phyloP scores from a whole-genome alignment of 306 rosid genomes.

The Prinsepia uniflora region DNA sequence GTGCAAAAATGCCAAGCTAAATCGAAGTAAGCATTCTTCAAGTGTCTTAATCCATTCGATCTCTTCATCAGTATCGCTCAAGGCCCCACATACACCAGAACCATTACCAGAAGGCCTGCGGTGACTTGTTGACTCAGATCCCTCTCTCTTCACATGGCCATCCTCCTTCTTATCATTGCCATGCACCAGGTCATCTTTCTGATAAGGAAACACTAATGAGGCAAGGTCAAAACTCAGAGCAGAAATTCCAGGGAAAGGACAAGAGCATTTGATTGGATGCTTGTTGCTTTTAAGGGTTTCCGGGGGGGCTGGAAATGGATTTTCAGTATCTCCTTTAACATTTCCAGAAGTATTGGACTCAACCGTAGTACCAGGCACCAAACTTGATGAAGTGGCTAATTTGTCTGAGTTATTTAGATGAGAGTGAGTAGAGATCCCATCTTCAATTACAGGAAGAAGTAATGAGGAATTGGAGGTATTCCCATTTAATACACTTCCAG shows the following conservation, averaged over 20 bases:
- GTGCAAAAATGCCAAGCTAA: constrained; percentile 84
- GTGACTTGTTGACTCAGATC: constrained; percentile 46
- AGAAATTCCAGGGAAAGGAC: constrained; percentile 87
- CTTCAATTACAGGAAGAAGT: constrained; percentile 68
- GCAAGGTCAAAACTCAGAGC: constrained; percentile 80
- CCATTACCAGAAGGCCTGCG: constrained; percentile 27
- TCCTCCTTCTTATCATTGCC: constrained; percentile 32
- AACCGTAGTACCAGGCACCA: constrained; percentile 43
- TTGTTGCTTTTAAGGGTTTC: constrained; percentile 40
- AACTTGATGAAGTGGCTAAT: constrained; percentile 41
- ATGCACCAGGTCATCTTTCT: constrained; percentile 40
- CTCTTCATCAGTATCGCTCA: constrained; percentile 37
- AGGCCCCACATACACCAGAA: constrained; percentile 30
- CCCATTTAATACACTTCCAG: constrained; percentile 66
- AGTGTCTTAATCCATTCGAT: constrained; percentile 50
- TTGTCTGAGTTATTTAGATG: constrained; percentile 36
- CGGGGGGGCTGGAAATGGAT: constrained; percentile 29
- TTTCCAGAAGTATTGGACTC: constrained; percentile 42
- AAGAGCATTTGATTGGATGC: constrained; percentile 71
- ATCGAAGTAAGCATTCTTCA: constrained; percentile 78
- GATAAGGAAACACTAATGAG: constrained; percentile 55
- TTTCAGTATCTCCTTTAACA: constrained; percentile 40
- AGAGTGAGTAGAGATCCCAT: constrained; percentile 55
- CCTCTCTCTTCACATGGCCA: constrained; percentile 49
- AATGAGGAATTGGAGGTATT: constrained; percentile 88